Evolutionary conservation across 495 filamentous ascomycete genomes (phyloP).

Genomic region (Penicillium egyptiacum): DNA sequence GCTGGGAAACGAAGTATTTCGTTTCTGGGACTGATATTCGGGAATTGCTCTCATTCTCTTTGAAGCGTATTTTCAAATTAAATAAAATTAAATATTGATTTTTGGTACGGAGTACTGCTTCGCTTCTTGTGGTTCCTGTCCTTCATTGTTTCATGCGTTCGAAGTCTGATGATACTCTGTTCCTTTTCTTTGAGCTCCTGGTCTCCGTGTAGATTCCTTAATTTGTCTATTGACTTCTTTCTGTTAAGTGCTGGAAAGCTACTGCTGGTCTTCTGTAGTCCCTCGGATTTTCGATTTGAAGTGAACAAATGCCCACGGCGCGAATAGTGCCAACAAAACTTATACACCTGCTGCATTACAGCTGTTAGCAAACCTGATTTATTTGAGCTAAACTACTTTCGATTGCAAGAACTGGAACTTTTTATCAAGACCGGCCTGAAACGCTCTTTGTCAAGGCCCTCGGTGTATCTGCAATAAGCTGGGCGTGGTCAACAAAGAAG

Average conservation of each 20-base stretch:
- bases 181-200: neutral
- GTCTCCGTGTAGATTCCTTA: neutral
- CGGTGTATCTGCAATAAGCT: neutral
- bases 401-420: neutral
- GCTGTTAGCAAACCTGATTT: neutral
- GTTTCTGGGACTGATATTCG: neutral
- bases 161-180: neutral
- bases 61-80: neutral
- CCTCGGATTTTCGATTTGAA: neutral
- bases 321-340: neutral
- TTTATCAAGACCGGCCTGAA: neutral
- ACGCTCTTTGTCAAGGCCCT: neutral
- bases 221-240: neutral
- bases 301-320: neutral
- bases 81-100: neutral
- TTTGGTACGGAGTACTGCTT: neutral
- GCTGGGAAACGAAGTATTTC: neutral
- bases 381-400: neutral
- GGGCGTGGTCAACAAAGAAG: slow-evolving; percentile 1
- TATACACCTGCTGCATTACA: neutral
- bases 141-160: neutral
- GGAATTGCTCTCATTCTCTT: neutral
- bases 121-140: neutral
- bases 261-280: neutral
- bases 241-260: neutral